phyloP scores from a whole-genome alignment of 495 filamentous ascomycete genomes.

The Penicillium verhagenii region DNA sequence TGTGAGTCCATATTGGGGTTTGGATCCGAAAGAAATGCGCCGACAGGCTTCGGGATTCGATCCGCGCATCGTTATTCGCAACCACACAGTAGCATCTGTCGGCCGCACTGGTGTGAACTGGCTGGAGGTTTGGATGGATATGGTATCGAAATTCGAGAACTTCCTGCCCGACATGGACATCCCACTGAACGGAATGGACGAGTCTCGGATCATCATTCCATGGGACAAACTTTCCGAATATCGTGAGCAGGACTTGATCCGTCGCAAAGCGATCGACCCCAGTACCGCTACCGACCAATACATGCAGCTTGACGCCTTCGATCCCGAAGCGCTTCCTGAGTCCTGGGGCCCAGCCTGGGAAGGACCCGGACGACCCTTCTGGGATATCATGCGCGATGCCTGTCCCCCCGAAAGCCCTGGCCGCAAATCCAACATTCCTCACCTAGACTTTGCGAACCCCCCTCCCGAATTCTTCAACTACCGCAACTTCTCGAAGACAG shows the following conservation, averaged over 20 bases:
- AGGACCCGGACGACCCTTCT: background rate
- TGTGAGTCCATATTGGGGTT: background rate
- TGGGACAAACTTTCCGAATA: background rate
- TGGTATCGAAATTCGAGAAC: background rate
- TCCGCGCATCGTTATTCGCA: background rate
- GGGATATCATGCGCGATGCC: background rate
- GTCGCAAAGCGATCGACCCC: background rate
- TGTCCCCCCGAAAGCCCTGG: background rate
- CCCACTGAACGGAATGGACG: background rate
- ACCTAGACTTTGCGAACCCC: background rate
- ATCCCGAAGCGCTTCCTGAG: background rate
- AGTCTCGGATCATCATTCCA: background rate
- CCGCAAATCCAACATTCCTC: background rate
- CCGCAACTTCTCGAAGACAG: background rate
- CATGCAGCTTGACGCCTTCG: background rate
- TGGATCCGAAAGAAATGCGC: background rate
- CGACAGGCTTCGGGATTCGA: background rate
- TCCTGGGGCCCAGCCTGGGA: background rate
- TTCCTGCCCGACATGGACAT: background rate
- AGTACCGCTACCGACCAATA: background rate
- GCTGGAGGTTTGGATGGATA: background rate
- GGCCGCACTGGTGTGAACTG: background rate
- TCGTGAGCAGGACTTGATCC: background rate
- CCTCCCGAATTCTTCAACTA: background rate
- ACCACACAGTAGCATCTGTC: background rate